Conservation (phyloP, 1,284 basidiomycete species). For the Puccinia hordei region DNA sequence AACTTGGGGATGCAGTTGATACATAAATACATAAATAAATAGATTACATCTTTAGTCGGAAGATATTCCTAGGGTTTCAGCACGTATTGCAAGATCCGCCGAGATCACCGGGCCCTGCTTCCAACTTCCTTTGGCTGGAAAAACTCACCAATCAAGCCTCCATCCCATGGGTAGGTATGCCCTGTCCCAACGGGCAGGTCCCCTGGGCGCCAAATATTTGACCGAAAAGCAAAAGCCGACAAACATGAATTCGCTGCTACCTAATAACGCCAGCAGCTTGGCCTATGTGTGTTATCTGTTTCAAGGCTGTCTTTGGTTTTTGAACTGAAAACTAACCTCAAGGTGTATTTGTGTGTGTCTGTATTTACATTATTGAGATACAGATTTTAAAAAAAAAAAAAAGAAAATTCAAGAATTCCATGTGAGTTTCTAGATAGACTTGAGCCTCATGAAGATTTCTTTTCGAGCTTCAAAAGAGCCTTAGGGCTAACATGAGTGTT, state of each 20-base stretch:
- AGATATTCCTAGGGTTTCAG: conserved; percentile 10
- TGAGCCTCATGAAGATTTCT: too few species aligned
- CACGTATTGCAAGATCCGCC: conserved; percentile 2
- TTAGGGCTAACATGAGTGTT: too few species aligned
- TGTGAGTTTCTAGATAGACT: too few species aligned
- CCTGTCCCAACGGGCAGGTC: background rate
- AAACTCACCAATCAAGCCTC: background rate
- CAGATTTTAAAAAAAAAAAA: too few species aligned
- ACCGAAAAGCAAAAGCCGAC: background rate
- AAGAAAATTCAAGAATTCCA: too few species aligned
- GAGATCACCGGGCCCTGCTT: conserved; percentile 1
- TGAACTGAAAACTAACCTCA: too few species aligned
- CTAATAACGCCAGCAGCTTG: too few species aligned
- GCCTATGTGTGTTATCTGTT: too few species aligned
- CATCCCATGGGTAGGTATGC: conserved; percentile 13
- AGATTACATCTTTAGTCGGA: background rate
- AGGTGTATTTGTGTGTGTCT: too few species aligned
- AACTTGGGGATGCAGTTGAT: background rate
- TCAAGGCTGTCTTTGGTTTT: too few species aligned
- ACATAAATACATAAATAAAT: background rate
- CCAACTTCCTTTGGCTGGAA: background rate
- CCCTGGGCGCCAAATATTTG: background rate
- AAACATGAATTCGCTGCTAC: background rate
- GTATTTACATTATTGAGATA: too few species aligned
- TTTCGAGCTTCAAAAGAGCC: too few species aligned